Evolutionary conservation across 2,329 filamentous ascomycete species (phyloP).

Genomic region (Emergomyces pasteurianus): DNA sequence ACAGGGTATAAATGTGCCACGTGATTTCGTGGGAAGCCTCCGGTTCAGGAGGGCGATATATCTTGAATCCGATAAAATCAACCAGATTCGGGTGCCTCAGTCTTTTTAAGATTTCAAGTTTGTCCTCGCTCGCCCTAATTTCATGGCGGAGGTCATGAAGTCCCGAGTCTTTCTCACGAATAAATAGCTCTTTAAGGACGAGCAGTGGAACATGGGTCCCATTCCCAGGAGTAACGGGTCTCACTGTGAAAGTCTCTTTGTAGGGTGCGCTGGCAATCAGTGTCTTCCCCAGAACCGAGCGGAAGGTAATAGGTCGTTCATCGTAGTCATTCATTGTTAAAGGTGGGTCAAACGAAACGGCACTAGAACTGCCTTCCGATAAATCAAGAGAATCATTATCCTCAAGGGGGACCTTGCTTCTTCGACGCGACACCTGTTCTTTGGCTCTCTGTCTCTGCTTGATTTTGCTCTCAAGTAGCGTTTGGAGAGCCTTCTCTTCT

Average conservation of each 20-base stretch:
- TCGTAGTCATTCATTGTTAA: constrained; percentile 48
- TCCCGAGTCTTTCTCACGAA: constrained; percentile 48
- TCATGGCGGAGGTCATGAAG: constrained; percentile 58
- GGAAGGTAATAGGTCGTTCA: constrained; percentile 56
- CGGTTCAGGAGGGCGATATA: constrained; percentile 42
- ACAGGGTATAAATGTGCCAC: constrained; percentile 67
- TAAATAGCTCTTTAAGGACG: constrained; percentile 58
- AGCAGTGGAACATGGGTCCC: constrained; percentile 49
- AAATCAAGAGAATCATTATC: constrained; percentile 21
- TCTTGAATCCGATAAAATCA: constrained; percentile 71
- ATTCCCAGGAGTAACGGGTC: constrained; percentile 49
- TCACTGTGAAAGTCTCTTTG: constrained; percentile 55
- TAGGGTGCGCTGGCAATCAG: constrained; percentile 54
- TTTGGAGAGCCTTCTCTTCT: constrained; percentile 28
- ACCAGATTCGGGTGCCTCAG: constrained; percentile 66
- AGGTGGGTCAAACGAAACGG: constrained; percentile 32
- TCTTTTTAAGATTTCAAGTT: constrained; percentile 63
- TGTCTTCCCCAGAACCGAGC: constrained; percentile 57
- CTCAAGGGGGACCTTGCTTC: constrained; percentile 25
- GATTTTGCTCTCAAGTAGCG: constrained; percentile 28
- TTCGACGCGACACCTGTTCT: constrained; percentile 26
- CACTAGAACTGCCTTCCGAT: constrained; percentile 23
- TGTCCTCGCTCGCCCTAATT: constrained; percentile 62
- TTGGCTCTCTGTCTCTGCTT: constrained; percentile 26
- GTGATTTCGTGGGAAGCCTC: constrained; percentile 29